A percentile compares a stretch with the other conserved stretches of the same genome.
Conservation (phyloP, 2,329 filamentous ascomycete genomes). For the Pyrenophora tritici-repentis region DNA sequence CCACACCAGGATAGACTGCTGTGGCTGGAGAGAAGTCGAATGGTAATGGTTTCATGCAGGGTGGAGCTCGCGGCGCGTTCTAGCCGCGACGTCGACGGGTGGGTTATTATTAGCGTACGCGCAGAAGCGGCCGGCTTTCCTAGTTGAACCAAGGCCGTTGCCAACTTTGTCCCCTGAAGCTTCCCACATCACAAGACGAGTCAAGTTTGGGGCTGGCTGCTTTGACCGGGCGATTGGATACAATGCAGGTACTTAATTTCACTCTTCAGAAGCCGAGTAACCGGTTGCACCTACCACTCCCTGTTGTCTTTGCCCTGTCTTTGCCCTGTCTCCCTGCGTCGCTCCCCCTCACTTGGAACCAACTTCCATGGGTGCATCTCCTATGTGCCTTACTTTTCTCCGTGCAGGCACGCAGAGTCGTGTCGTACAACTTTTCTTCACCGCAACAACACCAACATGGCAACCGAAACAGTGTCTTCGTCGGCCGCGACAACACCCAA, state of each 20-base stretch:
- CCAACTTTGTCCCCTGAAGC: conserved; percentile 16
- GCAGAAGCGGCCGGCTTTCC: conserved; percentile 6
- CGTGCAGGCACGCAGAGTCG: conserved; percentile 28
- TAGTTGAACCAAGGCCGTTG: conserved; percentile 6
- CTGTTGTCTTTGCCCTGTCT: conserved; percentile 15
- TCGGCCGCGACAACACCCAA: conserved; percentile 45
- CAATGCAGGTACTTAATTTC: conserved; percentile 16
- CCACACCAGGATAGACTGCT: background rate
- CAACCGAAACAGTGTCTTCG: conserved; percentile 34
- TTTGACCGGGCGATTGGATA: conserved; percentile 14
- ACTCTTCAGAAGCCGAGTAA: conserved; percentile 23
- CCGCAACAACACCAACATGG: conserved; percentile 43
- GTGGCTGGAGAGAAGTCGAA: conserved; percentile 14
- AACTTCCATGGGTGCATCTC: conserved; percentile 13
- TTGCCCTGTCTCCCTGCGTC: conserved; percentile 1
- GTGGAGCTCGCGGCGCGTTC: background rate
- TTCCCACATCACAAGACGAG: conserved; percentile 11
- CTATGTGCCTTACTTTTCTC: conserved; percentile 23
- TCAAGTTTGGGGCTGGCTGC: conserved; percentile 4
- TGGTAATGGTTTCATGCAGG: background rate
- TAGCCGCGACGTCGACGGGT: background rate
- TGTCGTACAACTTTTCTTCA: conserved; percentile 25
- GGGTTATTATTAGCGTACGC: conserved; percentile 16
- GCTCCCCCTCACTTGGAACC: conserved; percentile 15
- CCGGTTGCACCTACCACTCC: conserved; percentile 29